phyloP scores from a whole-genome alignment of 495 filamentous ascomycete species.

The Aspergillus mulundensis region DNA sequence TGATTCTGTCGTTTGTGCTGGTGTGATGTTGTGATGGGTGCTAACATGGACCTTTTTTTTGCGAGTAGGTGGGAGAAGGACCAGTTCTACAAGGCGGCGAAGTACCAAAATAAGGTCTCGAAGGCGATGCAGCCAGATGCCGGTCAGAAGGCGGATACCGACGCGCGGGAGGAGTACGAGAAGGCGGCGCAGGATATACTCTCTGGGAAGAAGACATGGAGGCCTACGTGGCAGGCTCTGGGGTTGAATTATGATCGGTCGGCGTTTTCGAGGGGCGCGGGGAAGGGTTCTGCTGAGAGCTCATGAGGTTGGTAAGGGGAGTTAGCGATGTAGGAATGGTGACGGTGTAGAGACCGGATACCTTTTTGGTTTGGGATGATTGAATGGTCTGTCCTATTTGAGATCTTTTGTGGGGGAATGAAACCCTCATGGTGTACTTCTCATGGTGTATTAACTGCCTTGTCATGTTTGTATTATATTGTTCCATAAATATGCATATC shows the following conservation, averaged over 20 bases:
- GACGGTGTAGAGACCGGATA: background rate
- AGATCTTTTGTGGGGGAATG: background rate
- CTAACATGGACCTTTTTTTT: constrained; percentile 1
- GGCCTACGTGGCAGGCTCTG: constrained; percentile 46
- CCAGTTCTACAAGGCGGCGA: constrained; percentile 32
- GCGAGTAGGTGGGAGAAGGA: constrained; percentile 51
- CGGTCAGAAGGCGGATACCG: constrained; percentile 27
- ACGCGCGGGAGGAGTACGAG: constrained; percentile 29
- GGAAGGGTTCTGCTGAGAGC: constrained; percentile 5
- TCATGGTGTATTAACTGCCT: constrained; percentile 9
- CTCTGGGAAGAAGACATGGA: constrained; percentile 34
- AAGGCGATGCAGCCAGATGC: constrained; percentile 24
- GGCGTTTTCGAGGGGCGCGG: constrained; percentile 7
- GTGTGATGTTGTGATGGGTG: background rate
- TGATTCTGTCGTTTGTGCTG: background rate
- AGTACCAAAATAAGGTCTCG: constrained; percentile 28
- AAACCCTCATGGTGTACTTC: background rate
- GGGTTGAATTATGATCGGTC: constrained; percentile 32
- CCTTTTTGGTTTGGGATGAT: background rate
- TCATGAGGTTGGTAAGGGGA: background rate
- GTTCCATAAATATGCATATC: constrained; percentile 11
- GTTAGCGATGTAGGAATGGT: background rate
- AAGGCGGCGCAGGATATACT: constrained; percentile 59
- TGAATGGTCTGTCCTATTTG: background rate
- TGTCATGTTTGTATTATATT: constrained; percentile 19